Base-by-base conservation (phyloP, 139 green algal genomes). In the Edaphochlamys debaryana region DNA sequence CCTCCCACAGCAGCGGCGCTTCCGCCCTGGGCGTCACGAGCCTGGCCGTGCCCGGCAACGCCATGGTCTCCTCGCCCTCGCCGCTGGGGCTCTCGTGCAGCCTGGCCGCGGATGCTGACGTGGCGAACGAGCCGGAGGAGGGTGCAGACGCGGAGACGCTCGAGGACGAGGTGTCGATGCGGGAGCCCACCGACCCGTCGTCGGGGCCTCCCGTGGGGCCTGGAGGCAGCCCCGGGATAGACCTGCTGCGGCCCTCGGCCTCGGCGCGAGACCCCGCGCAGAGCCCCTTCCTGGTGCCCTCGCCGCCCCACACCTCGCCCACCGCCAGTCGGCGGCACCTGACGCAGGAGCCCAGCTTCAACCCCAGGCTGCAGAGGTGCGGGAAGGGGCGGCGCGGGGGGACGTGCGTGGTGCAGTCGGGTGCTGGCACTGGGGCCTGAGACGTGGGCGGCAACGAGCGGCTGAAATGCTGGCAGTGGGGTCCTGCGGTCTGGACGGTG, bases 341-440 rank as follows among this genome's bases (percentile, higher is more conserved):
- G 11, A 29, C 36, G 32, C 76, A 82, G 63, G 76, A 82, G 63
- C 76, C 76, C 25, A 82, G 76, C 42, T 82, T 82, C 66, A 82
- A 82, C 42, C 76, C 67, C 13, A n/a, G 76, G 23, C 66, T 67
- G 40, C 17, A 36, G 3, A 73, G 76, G 76, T 73, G 66, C 4
- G 40, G n/a, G 52, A 32, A 20, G 69, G 69, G 32, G 70, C 60
- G 58, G 50, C 48, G 48, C 20, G 50, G 50, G 25, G 50, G n/a
- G n/a, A n/a, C n/a, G n/a, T n/a, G n/a, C n/a, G n/a, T n/a, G n/a
- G n/a, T n/a, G n/a, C n/a, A n/a, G 11, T 23, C 48, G 48, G 48
- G 48, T 9, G 15, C 48, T 54, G 48, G 15, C 11, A 54, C 11
- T 9, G 48, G 48, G 48, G 15, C 9, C 11, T 9, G 11, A 54